Evolutionary conservation across 192 early-diverging fungal genomes (phyloP), one percentile per base, ranked within the genome.

Genomic region (Rhizophagus prolifer): DNA sequence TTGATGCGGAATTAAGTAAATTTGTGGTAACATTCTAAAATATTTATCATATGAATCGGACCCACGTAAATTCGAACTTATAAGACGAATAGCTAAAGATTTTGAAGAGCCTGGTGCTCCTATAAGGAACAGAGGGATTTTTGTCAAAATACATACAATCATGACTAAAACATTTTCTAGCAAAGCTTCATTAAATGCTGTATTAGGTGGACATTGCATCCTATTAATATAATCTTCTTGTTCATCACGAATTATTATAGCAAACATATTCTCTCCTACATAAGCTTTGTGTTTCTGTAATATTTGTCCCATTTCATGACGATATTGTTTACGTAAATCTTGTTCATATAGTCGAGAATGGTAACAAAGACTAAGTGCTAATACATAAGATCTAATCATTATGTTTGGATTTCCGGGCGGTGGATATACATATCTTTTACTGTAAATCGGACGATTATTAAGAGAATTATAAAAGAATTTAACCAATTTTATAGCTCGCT

Each of bases 1-100:
- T 47, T 77, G 75, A 46, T 77, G 75, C 9, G 75, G 75, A 31
- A 77, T 77, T 28, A 77, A 30, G 10, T 70, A 70, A 72, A 77
- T 66, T 12, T 47, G 50, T 34, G 76, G 66, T 26, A 70, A 60
- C 0, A 8, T 77, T 68, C 38, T 34, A 70, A 77, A 77, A 41
- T 77, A 70, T 10, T 13, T 16, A 66, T 77, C 66, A 19, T 26
- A 1, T 19, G 75, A 77, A 58, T 77, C 75, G 25, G 50, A 7
- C 10, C 75, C 75, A 67, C 75, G 75, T 19, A 77, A 67, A 59
- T 77, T 77, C 4, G 34, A 41, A 1, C 68, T 77, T 9, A 77
- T 38, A 36, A 77, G 38, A 25, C 68, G 64, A 30, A 77, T 69
- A 8, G 75, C 63, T 58, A 77, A 44, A 26, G 75, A 77, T 67